These are phyloP conservation scores for Grosmannia serpens DNA, from an alignment of 2,329 filamentous ascomycete genomes.

Conservation along the genomic window DNA sequence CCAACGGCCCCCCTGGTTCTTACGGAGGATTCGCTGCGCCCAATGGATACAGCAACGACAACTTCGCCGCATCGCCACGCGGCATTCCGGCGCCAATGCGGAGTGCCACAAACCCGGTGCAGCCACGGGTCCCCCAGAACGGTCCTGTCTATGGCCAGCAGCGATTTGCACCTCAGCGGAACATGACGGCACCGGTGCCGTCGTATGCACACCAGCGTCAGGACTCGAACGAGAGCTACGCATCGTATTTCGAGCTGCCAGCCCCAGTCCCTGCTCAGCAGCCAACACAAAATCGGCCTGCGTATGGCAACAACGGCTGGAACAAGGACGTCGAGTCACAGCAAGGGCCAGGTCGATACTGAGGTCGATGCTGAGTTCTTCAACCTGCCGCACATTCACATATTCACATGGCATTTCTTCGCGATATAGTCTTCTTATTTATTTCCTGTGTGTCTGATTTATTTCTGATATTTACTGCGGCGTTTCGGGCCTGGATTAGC, in stretches of 20 bases:
- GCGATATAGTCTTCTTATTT: neutral
- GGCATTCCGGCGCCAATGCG: constrained; percentile 12
- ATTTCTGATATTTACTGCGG: neutral
- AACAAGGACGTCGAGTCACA: constrained; percentile 13
- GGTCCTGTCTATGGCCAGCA: neutral
- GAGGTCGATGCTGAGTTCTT: constrained; percentile 7
- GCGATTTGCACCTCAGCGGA: constrained; percentile 16
- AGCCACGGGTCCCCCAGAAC: neutral
- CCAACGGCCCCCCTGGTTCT: neutral
- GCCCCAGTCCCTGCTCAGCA: neutral
- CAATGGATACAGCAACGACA: neutral
- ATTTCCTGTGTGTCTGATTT: neutral
- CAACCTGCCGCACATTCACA: neutral
- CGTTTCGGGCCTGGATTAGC: neutral
- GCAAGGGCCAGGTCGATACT: constrained; percentile 10
- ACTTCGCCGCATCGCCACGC: neutral
- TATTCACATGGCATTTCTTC: neutral
- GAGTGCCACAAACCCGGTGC: constrained; percentile 20
- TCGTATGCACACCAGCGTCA: constrained; percentile 9
- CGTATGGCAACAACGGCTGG: constrained; percentile 9
- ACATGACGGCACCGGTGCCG: constrained; percentile 22
- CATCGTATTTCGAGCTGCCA: constrained; percentile 10
- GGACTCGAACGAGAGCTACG: constrained; percentile 10
- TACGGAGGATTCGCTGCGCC: neutral
- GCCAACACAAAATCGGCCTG: neutral